A percentile compares a stretch with the other conserved stretches of the same genome.
Evolutionary conservation across 352 stramenopile genomes (phyloP).

Genomic region (Phytophthora niederhauseri): DNA sequence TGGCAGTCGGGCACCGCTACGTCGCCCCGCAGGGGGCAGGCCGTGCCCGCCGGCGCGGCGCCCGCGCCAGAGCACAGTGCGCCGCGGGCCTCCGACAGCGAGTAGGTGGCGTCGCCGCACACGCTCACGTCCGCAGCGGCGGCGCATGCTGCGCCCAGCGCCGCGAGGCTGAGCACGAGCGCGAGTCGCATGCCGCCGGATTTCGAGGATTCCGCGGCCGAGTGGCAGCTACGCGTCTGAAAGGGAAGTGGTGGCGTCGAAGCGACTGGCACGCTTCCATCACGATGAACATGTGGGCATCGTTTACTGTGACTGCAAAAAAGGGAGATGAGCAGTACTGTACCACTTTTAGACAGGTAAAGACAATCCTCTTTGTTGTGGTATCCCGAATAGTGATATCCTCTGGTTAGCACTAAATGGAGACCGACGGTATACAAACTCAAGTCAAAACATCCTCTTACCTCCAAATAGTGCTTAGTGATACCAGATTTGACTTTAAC

Average conservation of each 20-base stretch:
- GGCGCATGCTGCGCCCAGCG: not conserved
- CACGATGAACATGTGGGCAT: not conserved
- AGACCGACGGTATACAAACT: too few species aligned
- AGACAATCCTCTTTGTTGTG: too few species aligned
- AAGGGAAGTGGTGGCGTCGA: constrained; percentile 16
- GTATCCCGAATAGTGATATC: too few species aligned
- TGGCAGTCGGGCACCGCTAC: constrained; percentile 47
- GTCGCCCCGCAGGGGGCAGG: constrained; percentile 56
- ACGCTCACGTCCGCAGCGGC: constrained; percentile 42
- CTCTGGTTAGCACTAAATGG: too few species aligned
- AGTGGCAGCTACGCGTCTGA: not conserved
- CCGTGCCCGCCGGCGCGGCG: constrained; percentile 34
- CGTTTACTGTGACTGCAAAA: constrained; percentile 1
- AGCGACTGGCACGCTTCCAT: not conserved
- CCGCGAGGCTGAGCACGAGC: constrained; percentile 18
- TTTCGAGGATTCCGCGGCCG: not conserved
- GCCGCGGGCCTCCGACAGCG: constrained; percentile 26
- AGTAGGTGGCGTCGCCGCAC: constrained; percentile 54
- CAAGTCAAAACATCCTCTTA: too few species aligned
- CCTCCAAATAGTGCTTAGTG: too few species aligned
- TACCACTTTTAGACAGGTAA: too few species aligned
- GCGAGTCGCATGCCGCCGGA: constrained; percentile 10
- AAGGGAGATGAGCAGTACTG: constrained; percentile 2
- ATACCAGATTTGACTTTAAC: too few species aligned
- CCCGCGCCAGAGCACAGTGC: constrained; percentile 26